Conservation (phyloP, 2,329 filamentous ascomycete species). For the Fusarium nanum region DNA sequence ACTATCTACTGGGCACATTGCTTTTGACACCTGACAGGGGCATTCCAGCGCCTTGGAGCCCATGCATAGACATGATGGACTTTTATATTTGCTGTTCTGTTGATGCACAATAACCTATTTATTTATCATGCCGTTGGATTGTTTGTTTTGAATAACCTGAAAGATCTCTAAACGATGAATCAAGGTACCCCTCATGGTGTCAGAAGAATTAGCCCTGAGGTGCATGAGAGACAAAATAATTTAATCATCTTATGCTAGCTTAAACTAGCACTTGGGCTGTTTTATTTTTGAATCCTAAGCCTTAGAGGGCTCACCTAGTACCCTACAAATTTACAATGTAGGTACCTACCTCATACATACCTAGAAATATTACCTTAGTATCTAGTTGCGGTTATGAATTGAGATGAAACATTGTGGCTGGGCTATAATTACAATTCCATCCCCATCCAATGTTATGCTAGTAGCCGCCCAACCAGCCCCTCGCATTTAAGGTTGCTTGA, state of each 20-base stretch:
- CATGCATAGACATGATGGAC: neutral
- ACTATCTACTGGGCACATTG: neutral
- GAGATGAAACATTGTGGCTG: constrained; percentile 10
- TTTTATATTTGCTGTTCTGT: neutral
- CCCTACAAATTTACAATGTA: neutral
- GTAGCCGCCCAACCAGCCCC: constrained; percentile 13
- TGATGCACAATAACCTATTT: neutral
- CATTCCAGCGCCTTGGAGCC: neutral
- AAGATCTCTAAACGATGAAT: neutral
- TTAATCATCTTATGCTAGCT: no score
- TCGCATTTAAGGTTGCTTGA: constrained; percentile 2
- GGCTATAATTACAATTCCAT: neutral
- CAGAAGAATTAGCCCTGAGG: no score
- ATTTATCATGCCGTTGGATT: neutral
- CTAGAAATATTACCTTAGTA: neutral
- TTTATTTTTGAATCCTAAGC: no score
- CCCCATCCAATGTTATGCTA: neutral
- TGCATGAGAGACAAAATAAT: no score
- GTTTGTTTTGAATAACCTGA: neutral
- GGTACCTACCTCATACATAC: no score
- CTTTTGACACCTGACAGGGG: neutral
- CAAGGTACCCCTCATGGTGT: neutral
- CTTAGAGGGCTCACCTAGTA: no score
- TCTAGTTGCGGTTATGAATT: neutral
- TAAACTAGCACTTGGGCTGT: no score